These are phyloP conservation scores for Microsporum canis DNA, from an alignment of 2,329 filamentous ascomycete species.

Conservation along the genomic window DNA sequence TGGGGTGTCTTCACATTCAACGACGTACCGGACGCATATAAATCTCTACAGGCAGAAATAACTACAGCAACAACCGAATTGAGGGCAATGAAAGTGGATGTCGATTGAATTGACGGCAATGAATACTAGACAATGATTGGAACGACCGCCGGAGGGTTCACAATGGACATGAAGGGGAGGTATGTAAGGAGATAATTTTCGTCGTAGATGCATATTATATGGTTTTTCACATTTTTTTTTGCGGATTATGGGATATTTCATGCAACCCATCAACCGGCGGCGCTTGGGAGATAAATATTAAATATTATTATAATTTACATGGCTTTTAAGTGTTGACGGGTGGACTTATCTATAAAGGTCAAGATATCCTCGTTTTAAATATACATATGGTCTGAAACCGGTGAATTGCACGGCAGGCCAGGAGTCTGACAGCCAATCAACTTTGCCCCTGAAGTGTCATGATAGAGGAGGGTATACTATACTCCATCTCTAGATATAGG, in stretches of 20 bases:
- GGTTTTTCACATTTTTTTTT: not conserved
- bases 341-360: not conserved
- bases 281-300: not conserved
- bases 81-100: slow-evolving; percentile 33
- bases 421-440: not conserved
- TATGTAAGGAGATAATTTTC: not conserved
- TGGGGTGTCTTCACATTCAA: slow-evolving; percentile 93
- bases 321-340: not conserved
- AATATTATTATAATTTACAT: not conserved
- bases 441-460: not conserved
- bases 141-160: not conserved
- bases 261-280: not conserved
- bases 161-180: not conserved
- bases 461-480: not conserved
- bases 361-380: not conserved
- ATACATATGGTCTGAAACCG: not conserved
- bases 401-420: not conserved
- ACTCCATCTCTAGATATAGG: not conserved
- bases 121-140: not conserved
- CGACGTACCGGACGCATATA: slow-evolving; percentile 82
- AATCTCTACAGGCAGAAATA: slow-evolving; percentile 81
- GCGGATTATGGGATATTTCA: not conserved
- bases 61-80: slow-evolving; percentile 34
- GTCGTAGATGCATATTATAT: not conserved
- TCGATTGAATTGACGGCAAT: slow-evolving; percentile 24